A percentile compares a stretch with the other conserved stretches of the same genome.
phyloP scores from a whole-genome alignment of 768 basidiomycete genomes.

The Paxillus involutus region DNA sequence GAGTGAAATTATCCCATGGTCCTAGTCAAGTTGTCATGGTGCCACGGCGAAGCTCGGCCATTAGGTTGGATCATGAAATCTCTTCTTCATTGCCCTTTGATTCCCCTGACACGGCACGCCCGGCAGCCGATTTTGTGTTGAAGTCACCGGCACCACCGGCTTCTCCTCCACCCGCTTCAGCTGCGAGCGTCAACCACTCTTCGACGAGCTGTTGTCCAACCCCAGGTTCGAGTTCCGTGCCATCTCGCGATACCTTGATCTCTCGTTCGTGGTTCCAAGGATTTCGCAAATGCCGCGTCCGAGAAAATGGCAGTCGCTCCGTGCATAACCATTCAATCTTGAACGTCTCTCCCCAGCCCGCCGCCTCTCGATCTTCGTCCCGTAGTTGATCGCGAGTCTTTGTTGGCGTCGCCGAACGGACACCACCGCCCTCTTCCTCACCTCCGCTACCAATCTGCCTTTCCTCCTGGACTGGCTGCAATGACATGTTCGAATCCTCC shows the following conservation, averaged over 20 bases:
- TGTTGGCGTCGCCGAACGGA: background rate
- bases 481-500: constrained; percentile 11
- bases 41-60: background rate
- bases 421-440: constrained; percentile 17
- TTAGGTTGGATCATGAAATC: background rate
- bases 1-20: too few species aligned
- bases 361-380: constrained; percentile 28
- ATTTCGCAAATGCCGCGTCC: constrained; percentile 80
- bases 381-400: background rate
- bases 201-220: constrained; percentile 68
- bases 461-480: constrained; percentile 27
- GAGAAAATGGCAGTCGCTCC: constrained; percentile 67
- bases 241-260: constrained; percentile 83
- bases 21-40: background rate
- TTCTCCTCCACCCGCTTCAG: constrained; percentile 7
- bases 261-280: constrained; percentile 89
- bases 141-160: background rate
- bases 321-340: constrained; percentile 80
- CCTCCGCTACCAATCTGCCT: background rate
- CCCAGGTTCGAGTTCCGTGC: constrained; percentile 86
- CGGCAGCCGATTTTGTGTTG: background rate
- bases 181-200: constrained; percentile 56
- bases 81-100: background rate
- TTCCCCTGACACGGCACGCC: background rate
- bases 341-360: constrained; percentile 77